Evolutionary conservation across 768 basidiomycete species (phyloP), one percentile per base, ranked within the genome.

Genomic region (Lactifluus hygrophoroides): DNA sequence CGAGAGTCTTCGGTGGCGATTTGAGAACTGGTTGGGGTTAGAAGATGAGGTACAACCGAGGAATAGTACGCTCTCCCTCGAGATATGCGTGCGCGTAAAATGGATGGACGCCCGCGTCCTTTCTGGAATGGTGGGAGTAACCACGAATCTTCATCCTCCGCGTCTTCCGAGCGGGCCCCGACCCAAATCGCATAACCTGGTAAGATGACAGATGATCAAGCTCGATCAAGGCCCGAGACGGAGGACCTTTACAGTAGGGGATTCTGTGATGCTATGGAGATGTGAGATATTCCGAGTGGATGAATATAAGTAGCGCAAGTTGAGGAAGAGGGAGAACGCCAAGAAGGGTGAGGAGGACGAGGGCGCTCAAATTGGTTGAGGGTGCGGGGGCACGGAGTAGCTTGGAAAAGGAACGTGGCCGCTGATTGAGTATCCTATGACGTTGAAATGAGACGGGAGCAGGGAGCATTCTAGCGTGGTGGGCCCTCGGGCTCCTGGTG

Each of bases 101-200:
- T 85, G 58, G 74, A 73, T 2, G 92, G 76, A 54, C 85, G 83
- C 2, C 83, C 82, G 17, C 77, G 74, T 1, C 85, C 87, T 54
- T 72, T 78, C 72, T 96, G 94, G 68, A 88, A 89, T 9, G 82
- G 74, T 65, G 94, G 88, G 27, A 97, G 72, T 0, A 89, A 74
- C 94, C 95, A 97, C 34, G 86, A 77, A 28, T 76, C 76, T 51
- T 90, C 85, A 44, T 83, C 74, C 19, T 77, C 64, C 45, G 80
- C 75, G 21, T 76, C 75, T 0, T 75, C 72, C n/a, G 78, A 71
- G 58, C 78, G 76, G 16, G 75, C 74, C 17, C 89, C 90, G 43
- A 75, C 79, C 91, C 91, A 95, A 37, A 96, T 88, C 2, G 88
- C 88, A 72, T 97, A 94, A 0, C 94, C 93, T 0, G 95, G 92